These are phyloP conservation scores for Rhynchospora pubera DNA, from an alignment of 176 grass and related monocot species.

Conservation along the genomic window DNA sequence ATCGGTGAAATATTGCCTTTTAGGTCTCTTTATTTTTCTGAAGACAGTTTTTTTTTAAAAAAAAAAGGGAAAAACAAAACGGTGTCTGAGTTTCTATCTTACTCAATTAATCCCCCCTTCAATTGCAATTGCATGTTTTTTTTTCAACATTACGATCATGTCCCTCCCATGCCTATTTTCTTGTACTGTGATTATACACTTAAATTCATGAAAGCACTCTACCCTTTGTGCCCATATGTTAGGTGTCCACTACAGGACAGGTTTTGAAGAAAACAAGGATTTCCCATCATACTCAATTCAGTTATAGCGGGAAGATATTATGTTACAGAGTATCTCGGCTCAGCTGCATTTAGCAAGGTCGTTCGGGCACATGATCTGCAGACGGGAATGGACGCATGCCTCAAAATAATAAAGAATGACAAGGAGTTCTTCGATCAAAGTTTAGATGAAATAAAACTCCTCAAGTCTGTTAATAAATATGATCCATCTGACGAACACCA, in stretches of 20 bases:
- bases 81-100: neutral
- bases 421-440: constrained; percentile 99
- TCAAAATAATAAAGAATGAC: constrained; percentile 98
- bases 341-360: constrained; percentile 94
- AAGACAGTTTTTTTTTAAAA: too few species aligned
- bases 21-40: too few species aligned
- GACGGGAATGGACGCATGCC: constrained; percentile 69
- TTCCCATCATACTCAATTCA: constrained; percentile 67
- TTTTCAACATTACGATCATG: constrained; percentile 18
- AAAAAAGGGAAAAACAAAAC: too few species aligned
- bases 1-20: too few species aligned
- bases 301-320: constrained; percentile 92
- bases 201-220: constrained; percentile 21
- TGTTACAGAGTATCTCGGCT: constrained; percentile 87
- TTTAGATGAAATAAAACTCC: constrained; percentile 95
- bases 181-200: constrained; percentile 1
- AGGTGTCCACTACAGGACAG: constrained; percentile 58
- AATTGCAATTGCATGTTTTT: neutral
- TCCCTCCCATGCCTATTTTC: constrained; percentile 26
- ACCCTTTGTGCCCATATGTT: constrained; percentile 41
- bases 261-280: constrained; percentile 98
- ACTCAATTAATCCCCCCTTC: neutral
- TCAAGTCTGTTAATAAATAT: constrained; percentile 88
- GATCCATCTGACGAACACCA: constrained; percentile 80
- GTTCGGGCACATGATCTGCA: constrained; percentile 90